Conservation (phyloP, 805 yeast species). For the Ogataea allantospora region DNA sequence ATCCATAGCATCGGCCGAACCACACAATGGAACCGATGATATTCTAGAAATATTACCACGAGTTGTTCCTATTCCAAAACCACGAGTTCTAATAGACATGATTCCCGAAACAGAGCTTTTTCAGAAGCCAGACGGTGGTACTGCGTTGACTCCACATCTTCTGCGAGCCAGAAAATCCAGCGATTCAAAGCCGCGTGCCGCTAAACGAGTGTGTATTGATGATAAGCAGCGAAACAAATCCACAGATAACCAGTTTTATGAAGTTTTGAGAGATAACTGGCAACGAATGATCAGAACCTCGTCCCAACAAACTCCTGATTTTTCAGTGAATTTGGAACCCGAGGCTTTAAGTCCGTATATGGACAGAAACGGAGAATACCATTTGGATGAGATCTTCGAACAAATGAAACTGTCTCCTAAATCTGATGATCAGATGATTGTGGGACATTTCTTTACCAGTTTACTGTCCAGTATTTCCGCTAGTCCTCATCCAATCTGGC, state of each 20-base stretch:
- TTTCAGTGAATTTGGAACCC: constrained; percentile 3
- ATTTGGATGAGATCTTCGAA: constrained; percentile 9
- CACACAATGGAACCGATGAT: background rate
- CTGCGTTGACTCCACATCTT: constrained; percentile 19
- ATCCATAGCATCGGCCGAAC: background rate
- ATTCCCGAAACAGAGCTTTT: constrained; percentile 22
- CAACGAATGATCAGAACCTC: constrained; percentile 2
- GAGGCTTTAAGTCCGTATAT: constrained; percentile 1
- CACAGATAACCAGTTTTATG: constrained; percentile 6
- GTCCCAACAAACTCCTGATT: background rate
- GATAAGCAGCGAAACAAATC: background rate
- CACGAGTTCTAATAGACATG: constrained; percentile 12
- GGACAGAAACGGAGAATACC: constrained; percentile 8
- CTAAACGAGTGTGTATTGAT: constrained; percentile 1
- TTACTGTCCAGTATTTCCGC: constrained; percentile 39
- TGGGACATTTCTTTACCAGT: constrained; percentile 37
- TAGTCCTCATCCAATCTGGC: constrained; percentile 50
- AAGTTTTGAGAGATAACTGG: constrained; percentile 7
- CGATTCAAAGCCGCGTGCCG: background rate
- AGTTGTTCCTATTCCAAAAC: constrained; percentile 10
- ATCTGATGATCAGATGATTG: constrained; percentile 11
- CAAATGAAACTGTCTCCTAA: constrained; percentile 7
- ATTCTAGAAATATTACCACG: constrained; percentile 1
- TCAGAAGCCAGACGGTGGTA: constrained; percentile 20
- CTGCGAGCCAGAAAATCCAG: constrained; percentile 13